phyloP scores from a whole-genome alignment of 176 grass and related monocot genomes.

The Pontederia crassipes region DNA sequence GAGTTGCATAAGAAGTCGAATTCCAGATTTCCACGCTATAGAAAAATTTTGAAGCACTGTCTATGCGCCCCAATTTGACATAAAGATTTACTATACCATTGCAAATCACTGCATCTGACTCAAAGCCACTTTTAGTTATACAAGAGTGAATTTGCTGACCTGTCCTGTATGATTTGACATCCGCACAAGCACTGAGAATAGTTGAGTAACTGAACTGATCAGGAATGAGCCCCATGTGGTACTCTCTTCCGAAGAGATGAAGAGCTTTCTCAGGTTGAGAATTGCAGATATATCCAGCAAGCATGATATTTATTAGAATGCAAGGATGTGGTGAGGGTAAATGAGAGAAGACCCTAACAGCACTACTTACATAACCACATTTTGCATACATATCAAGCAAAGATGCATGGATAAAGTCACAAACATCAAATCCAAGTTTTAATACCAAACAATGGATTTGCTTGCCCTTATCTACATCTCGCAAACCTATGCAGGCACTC shows the following conservation, averaged over 20 bases:
- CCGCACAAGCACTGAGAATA: slow-evolving; percentile 63
- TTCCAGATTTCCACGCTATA: slow-evolving; percentile 68
- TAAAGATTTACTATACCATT: slow-evolving; percentile 82
- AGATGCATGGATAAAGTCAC: slow-evolving; percentile 59
- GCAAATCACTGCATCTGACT: slow-evolving; percentile 56
- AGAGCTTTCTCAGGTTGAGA: slow-evolving; percentile 58
- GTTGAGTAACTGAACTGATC: slow-evolving; percentile 73
- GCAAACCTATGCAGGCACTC: slow-evolving; percentile 57
- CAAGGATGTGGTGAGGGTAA: slow-evolving; percentile 31
- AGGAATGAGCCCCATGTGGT: slow-evolving; percentile 43
- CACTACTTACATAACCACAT: slow-evolving; percentile 39
- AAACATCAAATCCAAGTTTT: slow-evolving; percentile 51
- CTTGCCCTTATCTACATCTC: slow-evolving; percentile 50
- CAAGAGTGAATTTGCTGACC: slow-evolving; percentile 76
- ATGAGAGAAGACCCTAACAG: slow-evolving; percentile 41
- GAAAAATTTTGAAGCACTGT: slow-evolving; percentile 71
- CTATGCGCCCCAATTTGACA: slow-evolving; percentile 64
- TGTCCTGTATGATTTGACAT: slow-evolving; percentile 44
- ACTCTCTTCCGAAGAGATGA: slow-evolving; percentile 55
- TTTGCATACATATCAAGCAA: slow-evolving; percentile 90
- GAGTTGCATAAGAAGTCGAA: slow-evolving; percentile 69
- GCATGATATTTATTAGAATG: slow-evolving; percentile 56
- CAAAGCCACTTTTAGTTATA: slow-evolving; percentile 63
- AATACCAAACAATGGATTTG: slow-evolving; percentile 64
- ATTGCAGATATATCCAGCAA: slow-evolving; percentile 75